Evolutionary conservation across 2,329 filamentous ascomycete genomes (phyloP).

Genomic region (Cryphonectria japonica): DNA sequence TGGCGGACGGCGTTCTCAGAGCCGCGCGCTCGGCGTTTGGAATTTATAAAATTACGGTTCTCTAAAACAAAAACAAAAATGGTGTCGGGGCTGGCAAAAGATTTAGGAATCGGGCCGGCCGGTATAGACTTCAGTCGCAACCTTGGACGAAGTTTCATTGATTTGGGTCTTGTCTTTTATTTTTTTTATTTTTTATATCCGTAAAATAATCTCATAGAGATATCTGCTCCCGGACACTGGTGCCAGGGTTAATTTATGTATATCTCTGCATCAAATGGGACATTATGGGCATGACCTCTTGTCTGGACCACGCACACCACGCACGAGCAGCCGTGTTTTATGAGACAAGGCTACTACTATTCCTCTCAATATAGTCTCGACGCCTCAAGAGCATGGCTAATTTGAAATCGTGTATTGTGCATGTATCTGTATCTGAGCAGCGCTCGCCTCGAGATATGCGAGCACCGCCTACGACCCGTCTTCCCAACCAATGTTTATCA

Average conservation of each 20-base stretch:
- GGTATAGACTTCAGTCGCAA: not conserved
- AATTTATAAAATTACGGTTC: not conserved
- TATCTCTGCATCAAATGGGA: not conserved
- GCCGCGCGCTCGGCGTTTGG: not conserved
- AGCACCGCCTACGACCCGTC: not conserved
- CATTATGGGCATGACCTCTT: not conserved
- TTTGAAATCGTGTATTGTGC: not conserved
- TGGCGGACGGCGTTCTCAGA: constrained; percentile 17
- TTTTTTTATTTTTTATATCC: not conserved
- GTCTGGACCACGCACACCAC: not conserved
- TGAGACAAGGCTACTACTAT: not conserved
- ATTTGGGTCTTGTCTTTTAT: not conserved
- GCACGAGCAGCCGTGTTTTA: not conserved
- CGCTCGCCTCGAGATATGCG: not conserved
- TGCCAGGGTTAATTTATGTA: not conserved
- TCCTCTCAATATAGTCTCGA: not conserved
- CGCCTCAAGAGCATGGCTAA: not conserved
- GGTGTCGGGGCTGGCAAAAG: constrained; percentile 1
- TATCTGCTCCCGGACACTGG: not conserved
- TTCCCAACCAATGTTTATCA: not conserved
- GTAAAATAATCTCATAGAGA: not conserved
- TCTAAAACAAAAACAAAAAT: constrained; percentile 3
- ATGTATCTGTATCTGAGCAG: not conserved
- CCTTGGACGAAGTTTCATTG: not conserved
- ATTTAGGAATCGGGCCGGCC: not conserved